phyloP scores from a whole-genome alignment of 306 rosid genomes.

The Vicia sativa region DNA sequence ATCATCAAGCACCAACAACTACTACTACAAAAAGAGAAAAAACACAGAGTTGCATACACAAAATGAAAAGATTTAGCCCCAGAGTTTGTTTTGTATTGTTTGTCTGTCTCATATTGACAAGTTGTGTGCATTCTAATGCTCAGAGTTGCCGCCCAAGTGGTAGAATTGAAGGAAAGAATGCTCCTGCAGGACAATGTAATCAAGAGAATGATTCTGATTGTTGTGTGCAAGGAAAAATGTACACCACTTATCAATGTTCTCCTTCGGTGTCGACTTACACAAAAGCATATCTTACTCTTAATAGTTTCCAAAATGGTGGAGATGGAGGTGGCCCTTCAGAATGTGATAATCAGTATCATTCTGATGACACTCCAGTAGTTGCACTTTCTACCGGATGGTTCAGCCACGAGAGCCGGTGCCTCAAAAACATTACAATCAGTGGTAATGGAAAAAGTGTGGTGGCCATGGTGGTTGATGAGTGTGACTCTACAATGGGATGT shows the following conservation, averaged over 20 bases:
- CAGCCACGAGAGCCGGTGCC: not conserved
- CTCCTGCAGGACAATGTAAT: conserved; percentile 12
- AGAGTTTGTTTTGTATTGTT: not conserved
- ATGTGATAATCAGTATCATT: not conserved
- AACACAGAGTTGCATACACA: not conserved
- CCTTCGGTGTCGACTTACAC: not conserved
- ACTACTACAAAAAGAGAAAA: no score
- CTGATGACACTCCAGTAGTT: not conserved
- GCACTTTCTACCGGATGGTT: not conserved
- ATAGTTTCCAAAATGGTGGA: not conserved
- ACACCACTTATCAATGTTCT: not conserved
- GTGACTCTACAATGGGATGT: not conserved
- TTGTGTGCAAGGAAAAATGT: not conserved
- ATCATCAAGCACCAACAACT: no score
- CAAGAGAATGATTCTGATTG: not conserved
- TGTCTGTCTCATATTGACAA: not conserved
- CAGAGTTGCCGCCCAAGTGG: not conserved
- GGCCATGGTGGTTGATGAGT: not conserved
- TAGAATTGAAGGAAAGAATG: not conserved
- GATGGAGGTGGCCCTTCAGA: not conserved
- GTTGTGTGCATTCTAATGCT: not conserved
- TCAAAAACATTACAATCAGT: no score
- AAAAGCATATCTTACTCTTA: not conserved
- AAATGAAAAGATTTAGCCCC: not conserved
- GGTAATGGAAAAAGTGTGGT: not conserved